Evolutionary conservation across 768 basidiomycete species (phyloP).

Genomic region (Nidula microcarpa): DNA sequence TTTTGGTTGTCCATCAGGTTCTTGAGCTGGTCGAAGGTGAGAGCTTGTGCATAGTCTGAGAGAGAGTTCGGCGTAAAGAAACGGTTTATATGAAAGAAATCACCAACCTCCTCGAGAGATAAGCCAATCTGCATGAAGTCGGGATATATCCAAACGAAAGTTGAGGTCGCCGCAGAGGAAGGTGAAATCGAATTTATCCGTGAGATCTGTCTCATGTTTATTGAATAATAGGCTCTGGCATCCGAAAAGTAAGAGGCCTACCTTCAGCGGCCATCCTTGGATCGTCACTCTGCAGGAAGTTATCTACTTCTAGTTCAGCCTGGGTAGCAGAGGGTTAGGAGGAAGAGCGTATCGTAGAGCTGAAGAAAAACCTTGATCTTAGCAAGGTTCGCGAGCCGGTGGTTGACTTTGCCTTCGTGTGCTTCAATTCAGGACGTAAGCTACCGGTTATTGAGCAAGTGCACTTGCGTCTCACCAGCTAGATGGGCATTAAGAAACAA

Average conservation of each 20-base stretch:
- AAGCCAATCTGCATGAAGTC: slow-evolving; percentile 93
- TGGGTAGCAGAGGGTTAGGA: slow-evolving; percentile 18
- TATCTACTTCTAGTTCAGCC: slow-evolving; percentile 76
- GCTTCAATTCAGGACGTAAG: slow-evolving; percentile 35
- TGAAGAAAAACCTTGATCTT: slow-evolving; percentile 76
- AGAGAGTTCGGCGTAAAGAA: background rate
- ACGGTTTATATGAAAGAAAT: background rate
- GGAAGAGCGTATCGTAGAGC: background rate
- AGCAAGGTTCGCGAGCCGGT: slow-evolving; percentile 79
- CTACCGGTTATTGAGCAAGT: background rate
- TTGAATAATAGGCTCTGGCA: too few relatives aligned
- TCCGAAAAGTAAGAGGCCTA: slow-evolving; percentile 16
- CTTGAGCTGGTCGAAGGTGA: slow-evolving; percentile 87
- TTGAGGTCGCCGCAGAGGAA: slow-evolving; percentile 93
- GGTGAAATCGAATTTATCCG: slow-evolving; percentile 84
- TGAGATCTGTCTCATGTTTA: slow-evolving; percentile 50
- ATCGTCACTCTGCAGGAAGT: slow-evolving; percentile 66
- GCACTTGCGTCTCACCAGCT: slow-evolving; percentile 49
- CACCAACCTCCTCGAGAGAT: slow-evolving; percentile 69
- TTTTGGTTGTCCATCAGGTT: slow-evolving; percentile 67
- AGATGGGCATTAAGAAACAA: slow-evolving; percentile 91
- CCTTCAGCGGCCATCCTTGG: slow-evolving; percentile 71
- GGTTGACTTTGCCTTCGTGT: slow-evolving; percentile 69
- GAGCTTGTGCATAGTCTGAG: slow-evolving; percentile 78
- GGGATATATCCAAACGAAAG: slow-evolving; percentile 84